A percentile compares a stretch with the other conserved stretches of the same genome.
phyloP scores from a whole-genome alignment of 495 filamentous ascomycete genomes.

The Trichocladium antarcticum region DNA sequence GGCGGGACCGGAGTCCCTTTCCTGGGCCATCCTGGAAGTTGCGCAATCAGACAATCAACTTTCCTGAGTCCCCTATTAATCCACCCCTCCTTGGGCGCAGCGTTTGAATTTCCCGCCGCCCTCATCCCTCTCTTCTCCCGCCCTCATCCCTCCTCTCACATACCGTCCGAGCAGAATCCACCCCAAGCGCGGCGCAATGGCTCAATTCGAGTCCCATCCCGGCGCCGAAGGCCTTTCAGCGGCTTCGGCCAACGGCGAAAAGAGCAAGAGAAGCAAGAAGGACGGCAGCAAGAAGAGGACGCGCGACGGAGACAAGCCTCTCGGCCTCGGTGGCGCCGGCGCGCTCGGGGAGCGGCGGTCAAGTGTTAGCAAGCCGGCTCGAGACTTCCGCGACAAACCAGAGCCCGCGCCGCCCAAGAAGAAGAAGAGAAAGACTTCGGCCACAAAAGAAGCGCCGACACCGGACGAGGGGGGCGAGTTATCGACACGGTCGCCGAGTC shows the following conservation, averaged over 20 bases:
- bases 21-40: not conserved
- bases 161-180: not conserved
- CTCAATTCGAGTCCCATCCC: constrained; percentile 8
- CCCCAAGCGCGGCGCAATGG: constrained; percentile 8
- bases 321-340: constrained; percentile 17
- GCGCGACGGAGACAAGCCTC: constrained; percentile 2
- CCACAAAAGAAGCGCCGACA: constrained; percentile 3
- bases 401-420: constrained; percentile 30
- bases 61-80: not conserved
- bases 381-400: constrained; percentile 64
- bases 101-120: not conserved
- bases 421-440: constrained; percentile 29
- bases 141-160: not conserved
- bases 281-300: constrained; percentile 16
- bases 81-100: not conserved
- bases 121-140: too few species aligned
- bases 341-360: constrained; percentile 29
- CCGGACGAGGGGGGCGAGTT: constrained; percentile 10
- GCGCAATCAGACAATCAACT: constrained; percentile 3
- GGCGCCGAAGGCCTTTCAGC: constrained; percentile 19
- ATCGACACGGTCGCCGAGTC: constrained; percentile 41
- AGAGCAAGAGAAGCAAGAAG: constrained; percentile 7
- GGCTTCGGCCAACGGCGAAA: constrained; percentile 10
- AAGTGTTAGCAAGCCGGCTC: constrained; percentile 54
- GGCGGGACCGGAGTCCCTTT: constrained; percentile 4